Evolutionary conservation across 352 stramenopile species (phyloP), one percentile per base, ranked within the genome.

Genomic region (Phytophthora pseudosyringae): DNA sequence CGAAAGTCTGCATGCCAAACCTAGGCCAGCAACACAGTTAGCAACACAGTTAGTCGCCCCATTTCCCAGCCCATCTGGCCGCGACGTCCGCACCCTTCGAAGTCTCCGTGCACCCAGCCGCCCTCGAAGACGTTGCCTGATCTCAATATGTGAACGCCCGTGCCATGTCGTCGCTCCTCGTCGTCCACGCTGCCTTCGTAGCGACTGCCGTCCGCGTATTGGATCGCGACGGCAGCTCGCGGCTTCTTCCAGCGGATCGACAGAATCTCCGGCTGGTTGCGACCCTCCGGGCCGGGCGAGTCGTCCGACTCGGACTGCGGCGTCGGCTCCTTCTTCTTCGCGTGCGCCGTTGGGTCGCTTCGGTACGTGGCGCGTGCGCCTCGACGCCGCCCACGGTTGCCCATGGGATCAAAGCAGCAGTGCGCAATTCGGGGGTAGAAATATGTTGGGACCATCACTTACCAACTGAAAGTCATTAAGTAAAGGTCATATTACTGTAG

Each of bases 1-100:
- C 82, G 79, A 95, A 96, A 4, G 73, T 79, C 64, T 94, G 86
- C 67, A 85, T 94, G 13, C 88, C 89, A 69, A 93, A 95, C 45
- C 88, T 95, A 70, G 9, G 48, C n/a, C 33, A 45, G 16, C 15
- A 57, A 16, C 21, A 55, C 15, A 32, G 15, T 9, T 28, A 41
- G 36, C 6, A 60, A 44, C 15, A 28, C 33, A 40, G 25, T 63
- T 38, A 55, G 21, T 44, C 39, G 29, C 18, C 21, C 8, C 48
- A 51, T 41, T 45, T 44, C n/a, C 16, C 44, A 26, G 10, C 21
- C n/a, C 28, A 54, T 18, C 26, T 28, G 10, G 36, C 25, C 25
- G n/a, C 21, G 61, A 51, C 21, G 16, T 52, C 41, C 80, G 70
- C 81, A 97, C 83, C 89, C 89, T 78, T 94, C 86, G 33, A 95